A percentile compares a stretch with the other conserved stretches of the same genome.
Evolutionary conservation across 768 basidiomycete genomes (phyloP).

Genomic region (Lactarius pseudohatsudake): DNA sequence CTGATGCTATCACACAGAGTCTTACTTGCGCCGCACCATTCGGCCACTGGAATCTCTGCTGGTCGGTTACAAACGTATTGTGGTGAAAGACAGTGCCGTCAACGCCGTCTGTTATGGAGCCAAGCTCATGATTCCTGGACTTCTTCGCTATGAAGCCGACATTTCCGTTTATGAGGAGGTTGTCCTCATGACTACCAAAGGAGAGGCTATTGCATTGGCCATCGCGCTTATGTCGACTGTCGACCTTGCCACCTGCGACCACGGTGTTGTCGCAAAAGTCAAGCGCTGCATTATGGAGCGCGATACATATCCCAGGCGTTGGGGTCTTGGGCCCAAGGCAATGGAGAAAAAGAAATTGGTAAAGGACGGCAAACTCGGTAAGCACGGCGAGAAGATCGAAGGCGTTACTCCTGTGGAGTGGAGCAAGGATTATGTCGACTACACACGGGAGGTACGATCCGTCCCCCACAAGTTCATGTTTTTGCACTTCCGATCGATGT

Average conservation of each 20-base stretch:
- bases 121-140: constrained; percentile 98
- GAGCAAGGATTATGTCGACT: constrained; percentile 93
- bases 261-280: constrained; percentile 98
- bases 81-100: constrained; percentile 98
- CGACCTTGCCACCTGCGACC: constrained; percentile 96
- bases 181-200: constrained; percentile 98
- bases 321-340: constrained; percentile 98
- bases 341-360: constrained; percentile 98
- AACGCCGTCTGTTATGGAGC: constrained; percentile 99
- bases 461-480: constrained; percentile 33
- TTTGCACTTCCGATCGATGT: constrained; percentile 9
- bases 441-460: constrained; percentile 62
- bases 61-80: constrained; percentile 96
- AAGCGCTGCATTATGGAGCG: constrained; percentile 99
- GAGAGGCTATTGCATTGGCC: constrained; percentile 94
- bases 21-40: constrained; percentile 93
- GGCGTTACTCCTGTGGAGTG: constrained; percentile 88
- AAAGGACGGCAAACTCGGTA: constrained; percentile 96
- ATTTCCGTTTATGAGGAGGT: constrained; percentile 95
- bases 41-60: constrained; percentile 92
- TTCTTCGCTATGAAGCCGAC: constrained; percentile 93
- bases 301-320: constrained; percentile 95
- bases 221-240: constrained; percentile 99
- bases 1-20: constrained; percentile 55
- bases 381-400: constrained; percentile 86